Conservation (phyloP, 441 rosid species). For the Erodium trifolium region DNA sequence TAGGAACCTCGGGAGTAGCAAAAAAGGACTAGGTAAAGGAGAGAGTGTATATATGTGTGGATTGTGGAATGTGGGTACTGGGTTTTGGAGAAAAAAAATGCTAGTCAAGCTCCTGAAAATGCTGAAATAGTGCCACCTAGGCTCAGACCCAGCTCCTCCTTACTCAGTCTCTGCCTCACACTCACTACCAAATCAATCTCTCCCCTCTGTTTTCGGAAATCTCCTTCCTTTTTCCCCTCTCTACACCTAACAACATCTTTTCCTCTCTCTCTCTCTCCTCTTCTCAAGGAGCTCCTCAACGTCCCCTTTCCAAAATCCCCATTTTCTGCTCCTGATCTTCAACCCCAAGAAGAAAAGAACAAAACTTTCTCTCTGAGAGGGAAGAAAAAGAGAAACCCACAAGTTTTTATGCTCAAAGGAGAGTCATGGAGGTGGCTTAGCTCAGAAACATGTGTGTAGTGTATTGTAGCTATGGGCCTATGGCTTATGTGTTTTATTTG, state of each 20-base stretch:
- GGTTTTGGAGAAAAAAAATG: not conserved
- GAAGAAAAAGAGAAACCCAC: not conserved
- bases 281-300: not conserved
- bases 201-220: not conserved
- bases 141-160: not conserved
- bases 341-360: not conserved
- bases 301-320: not conserved
- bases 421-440: not conserved
- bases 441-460: no score
- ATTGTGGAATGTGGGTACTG: no score
- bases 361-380: not conserved
- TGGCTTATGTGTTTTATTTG: not conserved
- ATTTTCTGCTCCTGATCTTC: not conserved
- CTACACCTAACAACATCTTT: not conserved
- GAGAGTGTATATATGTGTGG: no score
- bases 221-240: not conserved
- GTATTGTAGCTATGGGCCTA: no score
- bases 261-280: not conserved
- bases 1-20: not conserved
- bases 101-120: not conserved
- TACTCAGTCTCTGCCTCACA: not conserved
- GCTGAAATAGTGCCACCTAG: not conserved
- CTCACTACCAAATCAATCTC: not conserved
- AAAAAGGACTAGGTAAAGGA: not conserved
- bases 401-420: not conserved